Base-by-base conservation (phyloP, 441 rosid species). In the Viola pubescens region DNA sequence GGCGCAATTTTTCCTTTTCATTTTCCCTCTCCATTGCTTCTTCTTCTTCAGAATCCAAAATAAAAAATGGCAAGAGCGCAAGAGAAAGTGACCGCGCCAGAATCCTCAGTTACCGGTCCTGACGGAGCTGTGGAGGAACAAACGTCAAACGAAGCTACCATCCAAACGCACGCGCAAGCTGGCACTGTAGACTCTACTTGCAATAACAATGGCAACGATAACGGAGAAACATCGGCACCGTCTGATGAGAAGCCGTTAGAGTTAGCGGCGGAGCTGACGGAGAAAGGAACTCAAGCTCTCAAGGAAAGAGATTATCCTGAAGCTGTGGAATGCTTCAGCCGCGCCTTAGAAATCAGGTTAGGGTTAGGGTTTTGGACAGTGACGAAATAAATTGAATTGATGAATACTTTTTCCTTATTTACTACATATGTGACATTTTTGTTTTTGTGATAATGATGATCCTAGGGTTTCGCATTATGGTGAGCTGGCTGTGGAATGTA, bases 241-340 rank as follows among this genome's bases (percentile, higher is more conserved):
- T 62, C 65, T 7, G 65, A 52, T 9, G 82, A 76, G 69, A 75
- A 75, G 67, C 79, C 83, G 12, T 71, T 87, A 44, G 91, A 85
- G 76, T 61, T 77, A 47, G 82, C 91, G 0, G 79, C 72, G 0
- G 89, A 83, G 64, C 66, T 94, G 64, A 65, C 78, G 52, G 88
- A 80, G 79, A 77, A 62, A 69, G 96, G 95, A 56, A 62, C 73
- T 26, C 40, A 7, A 10, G 92, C 86, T 9, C 60, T 88, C 54
- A 88, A 73, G 58, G 91, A 84, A 48, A 65, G 59, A 3, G 95
- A 89, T 66, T 82, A 72, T 59, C 60, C 63, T 3, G 91, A 89
- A 74, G 98, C 98, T 4, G 82, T 83, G 4, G 97, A 89, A 42
- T 94, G 87, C 75, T 84, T 84, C 45, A 88, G 96, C 78, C 98